phyloP scores from a whole-genome alignment of 2,329 filamentous ascomycete genomes.

The Monosporascus sp. region DNA sequence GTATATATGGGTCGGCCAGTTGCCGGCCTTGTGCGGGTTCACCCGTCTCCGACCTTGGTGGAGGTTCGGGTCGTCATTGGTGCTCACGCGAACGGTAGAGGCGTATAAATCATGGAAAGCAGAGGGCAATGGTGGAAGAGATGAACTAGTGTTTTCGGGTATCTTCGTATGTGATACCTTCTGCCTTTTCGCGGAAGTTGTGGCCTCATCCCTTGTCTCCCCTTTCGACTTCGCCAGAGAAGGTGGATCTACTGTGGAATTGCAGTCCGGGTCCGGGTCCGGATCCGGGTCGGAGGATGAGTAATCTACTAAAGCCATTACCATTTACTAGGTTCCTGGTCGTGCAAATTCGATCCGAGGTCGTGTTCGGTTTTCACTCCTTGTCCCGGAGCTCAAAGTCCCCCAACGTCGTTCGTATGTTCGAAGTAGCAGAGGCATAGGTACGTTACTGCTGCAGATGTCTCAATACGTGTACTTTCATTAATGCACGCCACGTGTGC shows the following conservation, averaged over 20 bases:
- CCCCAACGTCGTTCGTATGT: too few species aligned
- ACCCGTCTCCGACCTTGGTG: slow-evolving; percentile 80
- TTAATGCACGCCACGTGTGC: too few species aligned
- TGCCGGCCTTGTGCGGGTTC: slow-evolving; percentile 78
- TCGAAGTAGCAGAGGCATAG: too few species aligned
- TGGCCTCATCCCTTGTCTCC: not conserved
- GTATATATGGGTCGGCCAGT: slow-evolving; percentile 91
- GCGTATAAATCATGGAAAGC: slow-evolving; percentile 88
- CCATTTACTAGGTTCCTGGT: not conserved
- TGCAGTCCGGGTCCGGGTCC: slow-evolving; percentile 4
- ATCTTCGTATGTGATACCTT: slow-evolving; percentile 14
- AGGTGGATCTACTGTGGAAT: not conserved
- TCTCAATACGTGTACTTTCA: too few species aligned
- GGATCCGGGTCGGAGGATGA: slow-evolving; percentile 24
- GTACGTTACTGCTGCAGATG: too few species aligned
- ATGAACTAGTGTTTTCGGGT: slow-evolving; percentile 5
- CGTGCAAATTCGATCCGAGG: too few species aligned
- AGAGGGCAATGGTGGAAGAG: slow-evolving; percentile 68
- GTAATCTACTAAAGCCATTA: slow-evolving; percentile 36
- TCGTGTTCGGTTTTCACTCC: too few species aligned
- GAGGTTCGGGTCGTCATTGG: slow-evolving; percentile 73
- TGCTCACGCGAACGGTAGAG: slow-evolving; percentile 69
- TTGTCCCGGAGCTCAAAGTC: too few species aligned
- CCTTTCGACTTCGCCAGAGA: not conserved
- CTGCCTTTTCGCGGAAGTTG: slow-evolving; percentile 15